phyloP scores from a whole-genome alignment of 345 rosid genomes.

The Tarenaya hassleriana region DNA sequence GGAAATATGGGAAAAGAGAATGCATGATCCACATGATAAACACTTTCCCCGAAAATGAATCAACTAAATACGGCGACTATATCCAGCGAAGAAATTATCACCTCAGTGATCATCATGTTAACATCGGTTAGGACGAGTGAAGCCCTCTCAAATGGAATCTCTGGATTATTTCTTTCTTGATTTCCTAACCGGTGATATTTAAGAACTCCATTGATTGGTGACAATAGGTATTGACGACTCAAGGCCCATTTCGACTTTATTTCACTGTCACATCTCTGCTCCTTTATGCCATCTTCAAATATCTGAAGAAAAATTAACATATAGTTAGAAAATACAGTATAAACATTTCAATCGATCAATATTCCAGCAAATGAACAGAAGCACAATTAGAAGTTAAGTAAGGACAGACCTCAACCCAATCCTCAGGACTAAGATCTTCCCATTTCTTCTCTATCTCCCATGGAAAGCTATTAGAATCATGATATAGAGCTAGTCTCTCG shows the following conservation, averaged over 20 bases:
- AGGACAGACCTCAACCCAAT: conserved; percentile 88
- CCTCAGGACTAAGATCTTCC: conserved; percentile 83
- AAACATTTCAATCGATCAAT: conserved; percentile 14
- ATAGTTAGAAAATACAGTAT: conserved; percentile 11
- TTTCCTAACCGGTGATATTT: conserved; percentile 96
- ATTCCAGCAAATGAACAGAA: conserved; percentile 1
- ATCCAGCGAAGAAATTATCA: conserved; percentile 23
- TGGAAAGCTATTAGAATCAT: conserved; percentile 72
- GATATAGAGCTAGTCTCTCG: conserved; percentile 92
- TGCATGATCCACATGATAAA: conserved; percentile 1
- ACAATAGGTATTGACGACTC: conserved; percentile 67
- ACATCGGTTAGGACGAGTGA: conserved; percentile 77
- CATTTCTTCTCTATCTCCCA: conserved; percentile 83
- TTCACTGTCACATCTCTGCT: conserved; percentile 37
- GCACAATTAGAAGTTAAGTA: conserved; percentile 9
- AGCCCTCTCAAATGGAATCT: conserved; percentile 90
- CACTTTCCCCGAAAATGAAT: conserved; percentile 2
- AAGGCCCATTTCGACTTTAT: conserved; percentile 63
- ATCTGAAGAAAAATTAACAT: conserved; percentile 38
- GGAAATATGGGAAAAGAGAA: conserved; percentile 6
- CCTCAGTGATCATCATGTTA: conserved; percentile 80
- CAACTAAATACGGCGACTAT: conserved; percentile 5
- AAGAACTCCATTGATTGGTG: conserved; percentile 89
- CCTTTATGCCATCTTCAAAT: conserved; percentile 95
- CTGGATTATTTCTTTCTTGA: conserved; percentile 86